Evolutionary conservation across 768 basidiomycete species (phyloP).

Genomic region (Naematelia aurantialba): DNA sequence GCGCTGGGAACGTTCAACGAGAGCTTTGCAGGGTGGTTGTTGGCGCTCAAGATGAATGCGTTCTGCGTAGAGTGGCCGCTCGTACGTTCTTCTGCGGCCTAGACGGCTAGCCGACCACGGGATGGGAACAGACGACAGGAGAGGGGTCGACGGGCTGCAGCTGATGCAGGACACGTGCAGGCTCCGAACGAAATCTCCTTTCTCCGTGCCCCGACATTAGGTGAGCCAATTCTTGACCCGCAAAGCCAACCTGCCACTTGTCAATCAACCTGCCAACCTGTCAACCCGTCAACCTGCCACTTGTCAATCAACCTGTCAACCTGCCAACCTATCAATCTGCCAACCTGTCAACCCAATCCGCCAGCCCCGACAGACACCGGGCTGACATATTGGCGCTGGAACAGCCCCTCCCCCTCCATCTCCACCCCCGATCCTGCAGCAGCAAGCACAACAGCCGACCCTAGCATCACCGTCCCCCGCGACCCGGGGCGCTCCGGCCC

Average conservation of each 20-base stretch:
- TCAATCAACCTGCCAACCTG: too few species aligned
- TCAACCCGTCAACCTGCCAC: too few species aligned
- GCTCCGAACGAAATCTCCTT: conserved; percentile 14
- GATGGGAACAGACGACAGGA: conserved; percentile 57
- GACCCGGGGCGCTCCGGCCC: conserved; percentile 2
- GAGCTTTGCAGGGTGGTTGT: conserved; percentile 84
- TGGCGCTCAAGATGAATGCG: conserved; percentile 90
- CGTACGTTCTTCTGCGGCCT: too few species aligned
- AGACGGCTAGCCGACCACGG: too few species aligned
- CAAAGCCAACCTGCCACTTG: too few species aligned
- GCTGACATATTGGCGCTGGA: conserved; percentile 3
- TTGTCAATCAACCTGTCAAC: too few species aligned
- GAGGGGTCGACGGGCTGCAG: background rate
- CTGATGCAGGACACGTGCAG: too few species aligned
- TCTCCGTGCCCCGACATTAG: conserved; percentile 13
- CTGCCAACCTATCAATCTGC: too few species aligned
- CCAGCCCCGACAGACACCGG: background rate
- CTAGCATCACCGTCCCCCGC: conserved; percentile 7
- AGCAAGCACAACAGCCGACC: too few species aligned
- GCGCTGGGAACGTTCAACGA: conserved; percentile 85
- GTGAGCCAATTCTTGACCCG: too few species aligned
- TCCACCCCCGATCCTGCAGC: background rate
- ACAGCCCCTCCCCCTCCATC: conserved; percentile 3
- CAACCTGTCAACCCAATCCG: too few species aligned
- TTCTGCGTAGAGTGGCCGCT: conserved; percentile 91